These are phyloP conservation scores for Lactarius vividus DNA, from an alignment of 768 basidiomycete genomes.

Conservation along the genomic window DNA sequence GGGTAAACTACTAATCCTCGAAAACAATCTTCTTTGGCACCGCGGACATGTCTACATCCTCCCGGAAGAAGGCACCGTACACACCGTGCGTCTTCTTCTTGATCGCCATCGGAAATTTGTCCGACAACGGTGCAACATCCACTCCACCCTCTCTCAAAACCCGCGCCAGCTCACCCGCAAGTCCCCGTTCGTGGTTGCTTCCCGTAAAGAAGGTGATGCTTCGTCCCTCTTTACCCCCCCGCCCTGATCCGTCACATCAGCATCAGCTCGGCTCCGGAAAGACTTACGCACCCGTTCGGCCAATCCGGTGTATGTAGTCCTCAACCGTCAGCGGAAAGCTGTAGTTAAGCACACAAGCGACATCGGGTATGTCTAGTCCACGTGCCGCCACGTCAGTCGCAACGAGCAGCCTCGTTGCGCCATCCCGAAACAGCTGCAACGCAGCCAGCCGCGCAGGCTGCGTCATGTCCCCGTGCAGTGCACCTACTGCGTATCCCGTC, in stretches of 20 bases:
- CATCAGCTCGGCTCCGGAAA: not conserved
- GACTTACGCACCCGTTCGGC: slow-evolving; percentile 67
- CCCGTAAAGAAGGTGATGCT: slow-evolving; percentile 98
- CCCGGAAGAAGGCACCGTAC: slow-evolving; percentile 84
- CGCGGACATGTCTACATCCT: slow-evolving; percentile 57
- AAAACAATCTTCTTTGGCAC: slow-evolving; percentile 81
- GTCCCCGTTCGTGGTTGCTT: slow-evolving; percentile 74
- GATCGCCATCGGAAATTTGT: slow-evolving; percentile 92
- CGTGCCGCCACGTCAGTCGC: slow-evolving; percentile 98
- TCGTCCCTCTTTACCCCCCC: slow-evolving; percentile 86
- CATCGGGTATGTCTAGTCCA: slow-evolving; percentile 95
- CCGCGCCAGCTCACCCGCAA: slow-evolving; percentile 91
- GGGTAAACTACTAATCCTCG: slow-evolving; percentile 26
- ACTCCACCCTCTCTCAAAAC: slow-evolving; percentile 88
- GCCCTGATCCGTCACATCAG: slow-evolving; percentile 48
- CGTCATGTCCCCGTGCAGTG: slow-evolving; percentile 88
- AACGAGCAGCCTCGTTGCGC: slow-evolving; percentile 77
- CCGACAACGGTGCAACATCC: slow-evolving; percentile 68
- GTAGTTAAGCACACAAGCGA: slow-evolving; percentile 92
- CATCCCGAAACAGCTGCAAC: slow-evolving; percentile 82
- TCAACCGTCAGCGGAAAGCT: slow-evolving; percentile 98
- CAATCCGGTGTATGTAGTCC: slow-evolving; percentile 88
- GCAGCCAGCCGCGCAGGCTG: slow-evolving; percentile 83
- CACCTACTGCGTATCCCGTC: slow-evolving; percentile 75
- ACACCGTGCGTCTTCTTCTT: slow-evolving; percentile 92